These are phyloP conservation scores for Aspergillus tanneri DNA, from an alignment of 2,329 filamentous ascomycete species.

Conservation along the genomic window DNA sequence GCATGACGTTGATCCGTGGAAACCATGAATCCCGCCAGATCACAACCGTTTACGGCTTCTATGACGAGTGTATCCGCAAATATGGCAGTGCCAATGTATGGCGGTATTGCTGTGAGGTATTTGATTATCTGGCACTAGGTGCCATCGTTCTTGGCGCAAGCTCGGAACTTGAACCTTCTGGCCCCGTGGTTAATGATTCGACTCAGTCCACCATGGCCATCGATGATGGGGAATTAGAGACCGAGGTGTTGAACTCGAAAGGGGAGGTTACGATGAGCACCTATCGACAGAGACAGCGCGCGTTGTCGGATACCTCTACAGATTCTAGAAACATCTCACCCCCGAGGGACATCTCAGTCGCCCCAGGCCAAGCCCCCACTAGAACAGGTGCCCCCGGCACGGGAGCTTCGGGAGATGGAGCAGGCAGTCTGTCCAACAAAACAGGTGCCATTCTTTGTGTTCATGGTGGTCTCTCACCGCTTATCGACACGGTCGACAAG, in stretches of 20 bases:
- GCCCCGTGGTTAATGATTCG: constrained; percentile 45
- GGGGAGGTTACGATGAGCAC: constrained; percentile 69
- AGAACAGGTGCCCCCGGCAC: constrained; percentile 75
- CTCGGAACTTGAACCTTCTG: constrained; percentile 62
- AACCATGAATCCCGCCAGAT: constrained; percentile 97
- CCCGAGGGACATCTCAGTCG: constrained; percentile 44
- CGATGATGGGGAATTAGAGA: constrained; percentile 75
- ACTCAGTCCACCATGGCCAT: constrained; percentile 53
- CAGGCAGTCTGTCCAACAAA: constrained; percentile 52
- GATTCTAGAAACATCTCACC: constrained; percentile 41
- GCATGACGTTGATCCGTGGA: constrained; percentile 91
- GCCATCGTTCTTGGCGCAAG: constrained; percentile 86
- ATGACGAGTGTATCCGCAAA: constrained; percentile 93
- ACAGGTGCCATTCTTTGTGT: constrained; percentile 90
- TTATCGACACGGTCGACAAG: constrained; percentile 92
- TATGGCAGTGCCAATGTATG: constrained; percentile 97
- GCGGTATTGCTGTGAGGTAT: constrained; percentile 96
- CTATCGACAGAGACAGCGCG: constrained; percentile 34
- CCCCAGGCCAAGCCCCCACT: constrained; percentile 45
- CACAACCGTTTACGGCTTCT: constrained; percentile 96
- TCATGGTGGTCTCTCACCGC: constrained; percentile 85
- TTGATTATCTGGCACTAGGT: constrained; percentile 90
- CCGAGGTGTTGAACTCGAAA: constrained; percentile 85
- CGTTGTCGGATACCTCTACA: constrained; percentile 35
- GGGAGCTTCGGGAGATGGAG: constrained; percentile 69